Evolutionary conservation across 2,329 filamentous ascomycete genomes (phyloP).

Genomic region (Simplicillium aogashimaense): DNA sequence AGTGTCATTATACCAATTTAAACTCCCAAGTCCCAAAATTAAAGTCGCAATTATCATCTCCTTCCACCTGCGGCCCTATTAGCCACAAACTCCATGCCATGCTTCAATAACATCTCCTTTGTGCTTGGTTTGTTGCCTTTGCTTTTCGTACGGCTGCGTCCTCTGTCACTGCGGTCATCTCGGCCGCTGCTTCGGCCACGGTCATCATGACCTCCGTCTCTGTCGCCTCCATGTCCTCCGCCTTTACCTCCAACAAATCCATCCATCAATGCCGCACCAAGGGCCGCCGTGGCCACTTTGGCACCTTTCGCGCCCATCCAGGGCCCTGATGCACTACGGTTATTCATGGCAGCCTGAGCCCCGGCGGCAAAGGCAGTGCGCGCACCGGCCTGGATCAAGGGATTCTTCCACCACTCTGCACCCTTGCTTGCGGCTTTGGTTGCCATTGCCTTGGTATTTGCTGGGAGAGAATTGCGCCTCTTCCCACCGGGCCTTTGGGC

Average conservation of each 20-base stretch:
- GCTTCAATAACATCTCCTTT: slow-evolving; percentile 14
- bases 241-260: slow-evolving; percentile 24
- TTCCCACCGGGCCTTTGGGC: slow-evolving; percentile 5
- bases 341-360: slow-evolving; percentile 35
- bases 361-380: slow-evolving; percentile 37
- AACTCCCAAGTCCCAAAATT: neutral
- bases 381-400: slow-evolving; percentile 28
- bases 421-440: slow-evolving; percentile 6
- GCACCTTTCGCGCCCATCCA: slow-evolving; percentile 40
- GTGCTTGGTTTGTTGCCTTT: slow-evolving; percentile 5
- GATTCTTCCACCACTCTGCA: slow-evolving; percentile 25
- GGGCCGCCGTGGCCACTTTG: slow-evolving; percentile 35
- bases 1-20: neutral
- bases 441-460: slow-evolving; percentile 12
- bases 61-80: slow-evolving; percentile 6
- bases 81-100: slow-evolving; percentile 15
- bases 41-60: neutral
- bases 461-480: slow-evolving; percentile 23
- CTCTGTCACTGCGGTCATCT: neutral
- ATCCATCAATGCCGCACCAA: slow-evolving; percentile 38
- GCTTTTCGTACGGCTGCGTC: neutral
- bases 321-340: slow-evolving; percentile 31
- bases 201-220: neutral
- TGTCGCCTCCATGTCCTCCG: neutral
- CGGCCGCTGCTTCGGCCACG: neutral